Evolutionary conservation across 2,329 filamentous ascomycete genomes (phyloP).

Genomic region (Aspergillus chevalieri): DNA sequence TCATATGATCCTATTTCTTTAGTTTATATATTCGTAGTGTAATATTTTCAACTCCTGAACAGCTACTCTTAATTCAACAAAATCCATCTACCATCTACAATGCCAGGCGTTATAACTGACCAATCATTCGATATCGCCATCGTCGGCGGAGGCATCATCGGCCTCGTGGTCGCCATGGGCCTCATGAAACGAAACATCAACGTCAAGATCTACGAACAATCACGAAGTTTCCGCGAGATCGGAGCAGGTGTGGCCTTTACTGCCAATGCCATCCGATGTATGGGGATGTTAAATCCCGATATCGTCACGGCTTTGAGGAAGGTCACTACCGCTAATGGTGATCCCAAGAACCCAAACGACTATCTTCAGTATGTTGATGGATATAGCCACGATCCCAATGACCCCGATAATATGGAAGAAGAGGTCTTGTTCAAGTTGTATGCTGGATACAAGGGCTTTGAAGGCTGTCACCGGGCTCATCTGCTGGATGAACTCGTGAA

Average conservation of each 20-base stretch:
- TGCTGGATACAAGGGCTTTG: constrained; percentile 12
- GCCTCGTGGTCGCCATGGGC: constrained; percentile 19
- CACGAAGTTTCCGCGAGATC: too few relatives aligned
- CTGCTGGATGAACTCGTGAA: constrained; percentile 39
- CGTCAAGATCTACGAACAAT: constrained; percentile 24
- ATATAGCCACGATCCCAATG: constrained; percentile 14
- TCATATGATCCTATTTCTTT: neutral
- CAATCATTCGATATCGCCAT: constrained; percentile 22
- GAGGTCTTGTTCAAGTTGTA: constrained; percentile 14
- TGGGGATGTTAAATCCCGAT: too few relatives aligned
- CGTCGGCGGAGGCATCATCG: constrained; percentile 25
- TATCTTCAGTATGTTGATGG: constrained; percentile 21
- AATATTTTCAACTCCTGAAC: neutral
- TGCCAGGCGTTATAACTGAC: neutral
- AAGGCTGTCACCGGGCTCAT: constrained; percentile 32
- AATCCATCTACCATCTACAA: neutral
- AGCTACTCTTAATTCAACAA: neutral
- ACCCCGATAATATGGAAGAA: constrained; percentile 4
- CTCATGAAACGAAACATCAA: constrained; percentile 14
- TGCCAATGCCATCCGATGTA: too few relatives aligned
- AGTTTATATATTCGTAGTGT: neutral
- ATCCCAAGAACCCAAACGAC: constrained; percentile 9
- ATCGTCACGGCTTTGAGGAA: too few relatives aligned
- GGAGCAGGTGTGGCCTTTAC: too few relatives aligned
- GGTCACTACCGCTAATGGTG: too few relatives aligned